Base-by-base conservation (phyloP, 768 basidiomycete genomes). In the Paxillus rubicundulus region DNA sequence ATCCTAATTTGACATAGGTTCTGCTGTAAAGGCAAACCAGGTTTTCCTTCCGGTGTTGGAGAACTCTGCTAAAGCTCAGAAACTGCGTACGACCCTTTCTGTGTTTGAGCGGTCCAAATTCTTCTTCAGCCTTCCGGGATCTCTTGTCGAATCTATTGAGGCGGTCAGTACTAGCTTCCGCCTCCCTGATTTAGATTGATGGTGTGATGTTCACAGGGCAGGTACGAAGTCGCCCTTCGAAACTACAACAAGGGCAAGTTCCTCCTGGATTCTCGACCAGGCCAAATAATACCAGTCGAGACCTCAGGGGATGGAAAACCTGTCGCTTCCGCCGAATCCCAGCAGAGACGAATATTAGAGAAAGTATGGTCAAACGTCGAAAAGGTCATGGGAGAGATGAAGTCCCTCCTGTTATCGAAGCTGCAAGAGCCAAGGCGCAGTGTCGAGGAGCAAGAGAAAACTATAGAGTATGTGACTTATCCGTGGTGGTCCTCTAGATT, bases 221-320 rank as follows among this genome's bases (percentile, higher is more conserved):
- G 89, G 49, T 98, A 95, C 66, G 97, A 98, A 52, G 82, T 87
- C 32, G 96, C 95, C 0, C 76, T 99, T 63, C 83, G 93, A 17
- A 94, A 97, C 60, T 99, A 98, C 76, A 96, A 96, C 73, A 98
- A 97, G 69, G 97, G 96, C 18, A 92, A 93, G 57, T 86, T 89
- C 69, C 75, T 98, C 27, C 78, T 96, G 40, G 89, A 94, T 63
- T 87, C 89, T 9, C 83, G 92, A n/a, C 91, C 94, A 0, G 87
- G 86, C 0, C 92, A 93, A 63, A 75, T 93, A 2, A 74, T 92
- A 2, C 87, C 92, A 2, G 77, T 83, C 17, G 86, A 82, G 30
- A 78, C 76, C 9, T 71, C 77, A 12, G 86, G 84, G 61, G 85
- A 86, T 55, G 78, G 77, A 28, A 76, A 75, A 52, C 64, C 70